These are phyloP conservation scores for Phytopythium montanum DNA, from an alignment of 352 stramenopile genomes.

Conservation along the genomic window DNA sequence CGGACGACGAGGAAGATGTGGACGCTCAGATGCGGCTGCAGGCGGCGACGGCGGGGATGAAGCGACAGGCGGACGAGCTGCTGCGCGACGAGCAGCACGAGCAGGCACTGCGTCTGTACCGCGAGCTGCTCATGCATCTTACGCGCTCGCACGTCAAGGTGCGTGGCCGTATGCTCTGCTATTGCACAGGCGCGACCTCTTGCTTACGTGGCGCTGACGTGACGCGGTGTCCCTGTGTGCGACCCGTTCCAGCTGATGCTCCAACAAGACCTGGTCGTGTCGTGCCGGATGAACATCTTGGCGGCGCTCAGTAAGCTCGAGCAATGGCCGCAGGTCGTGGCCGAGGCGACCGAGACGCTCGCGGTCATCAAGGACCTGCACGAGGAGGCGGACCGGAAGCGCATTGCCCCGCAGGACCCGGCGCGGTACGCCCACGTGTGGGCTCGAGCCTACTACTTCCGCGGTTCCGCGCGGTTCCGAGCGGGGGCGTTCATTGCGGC, in stretches of 20 bases:
- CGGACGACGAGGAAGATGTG: conserved; percentile 30
- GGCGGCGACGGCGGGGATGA: conserved; percentile 36
- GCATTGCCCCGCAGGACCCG: conserved; percentile 14
- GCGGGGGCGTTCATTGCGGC: conserved; percentile 31
- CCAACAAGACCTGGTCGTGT: conserved; percentile 56
- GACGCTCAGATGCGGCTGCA: conserved; percentile 45
- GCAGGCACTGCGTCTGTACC: conserved; percentile 56
- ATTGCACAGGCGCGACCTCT: not conserved
- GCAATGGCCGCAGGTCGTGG: conserved; percentile 42
- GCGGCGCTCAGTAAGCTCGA: conserved; percentile 53
- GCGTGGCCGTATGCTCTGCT: not conserved
- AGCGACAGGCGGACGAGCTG: conserved; percentile 63
- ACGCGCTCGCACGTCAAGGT: conserved; percentile 65
- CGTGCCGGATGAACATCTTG: conserved; percentile 68
- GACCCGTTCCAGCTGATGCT: conserved; percentile 26
- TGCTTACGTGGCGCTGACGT: not conserved
- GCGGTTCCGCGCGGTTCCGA: conserved; percentile 50
- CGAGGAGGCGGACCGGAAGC: conserved; percentile 20
- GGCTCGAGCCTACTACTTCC: conserved; percentile 55
- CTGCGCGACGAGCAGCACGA: conserved; percentile 46
- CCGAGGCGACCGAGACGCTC: conserved; percentile 44
- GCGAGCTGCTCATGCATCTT: conserved; percentile 67
- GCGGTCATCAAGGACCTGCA: conserved; percentile 42
- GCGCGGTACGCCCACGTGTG: conserved; percentile 28
- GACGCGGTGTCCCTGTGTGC: not conserved